Percentiles rank a stretch among this genome's conserved stretches.
Conservation (phyloP, 169 alveolate genomes). For the Besnoitia besnoiti region DNA sequence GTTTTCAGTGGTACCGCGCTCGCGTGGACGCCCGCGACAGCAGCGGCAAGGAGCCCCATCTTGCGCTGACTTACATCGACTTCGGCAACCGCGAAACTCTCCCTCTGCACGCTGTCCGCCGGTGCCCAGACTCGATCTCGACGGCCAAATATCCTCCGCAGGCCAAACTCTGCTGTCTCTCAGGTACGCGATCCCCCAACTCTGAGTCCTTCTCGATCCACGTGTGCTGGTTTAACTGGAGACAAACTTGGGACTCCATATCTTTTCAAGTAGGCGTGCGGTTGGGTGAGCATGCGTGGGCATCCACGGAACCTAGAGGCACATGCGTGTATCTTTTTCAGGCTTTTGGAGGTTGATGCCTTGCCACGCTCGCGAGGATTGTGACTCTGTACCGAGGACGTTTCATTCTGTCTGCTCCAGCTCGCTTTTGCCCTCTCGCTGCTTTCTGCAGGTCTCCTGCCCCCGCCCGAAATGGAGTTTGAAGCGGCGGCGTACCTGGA, state of each 20-base stretch:
- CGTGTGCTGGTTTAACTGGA: too few species aligned
- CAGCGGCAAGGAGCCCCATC: neutral
- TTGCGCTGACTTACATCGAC: constrained; percentile 34
- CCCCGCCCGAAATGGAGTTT: constrained; percentile 45
- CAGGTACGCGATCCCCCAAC: too few species aligned
- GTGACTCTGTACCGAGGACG: too few species aligned
- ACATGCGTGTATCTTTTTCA: neutral
- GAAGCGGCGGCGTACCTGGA: constrained; percentile 42
- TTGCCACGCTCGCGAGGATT: too few species aligned
- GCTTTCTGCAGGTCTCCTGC: constrained; percentile 22
- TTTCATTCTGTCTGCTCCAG: neutral
- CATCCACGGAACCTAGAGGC: too few species aligned
- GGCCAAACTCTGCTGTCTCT: constrained; percentile 46
- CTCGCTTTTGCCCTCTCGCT: neutral
- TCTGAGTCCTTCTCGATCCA: too few species aligned
- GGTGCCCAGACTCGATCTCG: constrained; percentile 14
- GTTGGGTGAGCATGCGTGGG: too few species aligned
- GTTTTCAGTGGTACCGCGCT: constrained; percentile 59
- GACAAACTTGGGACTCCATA: neutral
- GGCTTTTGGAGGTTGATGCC: neutral
- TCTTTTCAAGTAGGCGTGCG: too few species aligned
- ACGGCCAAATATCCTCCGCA: constrained; percentile 32
- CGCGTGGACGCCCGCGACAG: constrained; percentile 48
- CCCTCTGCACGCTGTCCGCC: neutral
- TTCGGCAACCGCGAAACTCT: constrained; percentile 22